Percentiles rank a stretch among this genome's conserved stretches.
Conservation (phyloP, 805 yeast species). For the Scheffersomyces lignosus region DNA sequence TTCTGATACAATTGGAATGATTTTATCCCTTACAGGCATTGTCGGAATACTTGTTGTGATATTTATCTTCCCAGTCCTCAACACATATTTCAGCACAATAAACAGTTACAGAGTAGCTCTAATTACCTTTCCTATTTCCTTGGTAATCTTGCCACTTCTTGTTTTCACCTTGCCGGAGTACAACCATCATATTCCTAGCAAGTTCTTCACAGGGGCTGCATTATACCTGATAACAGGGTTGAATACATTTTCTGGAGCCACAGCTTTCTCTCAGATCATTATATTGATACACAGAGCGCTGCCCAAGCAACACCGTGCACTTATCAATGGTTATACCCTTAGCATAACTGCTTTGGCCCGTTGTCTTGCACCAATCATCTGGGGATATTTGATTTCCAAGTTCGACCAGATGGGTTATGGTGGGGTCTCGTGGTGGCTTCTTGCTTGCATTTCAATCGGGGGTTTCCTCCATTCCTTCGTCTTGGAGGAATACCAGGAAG, state of each 20-base stretch:
- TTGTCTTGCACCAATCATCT: slow-evolving; percentile 16
- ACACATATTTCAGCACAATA: slow-evolving; percentile 16
- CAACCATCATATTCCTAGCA: slow-evolving; percentile 8
- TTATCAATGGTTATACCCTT: slow-evolving; percentile 17
- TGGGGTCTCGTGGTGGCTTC: slow-evolving; percentile 16
- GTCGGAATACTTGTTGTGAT: slow-evolving; percentile 18
- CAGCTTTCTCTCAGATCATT: slow-evolving; percentile 17
- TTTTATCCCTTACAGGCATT: slow-evolving; percentile 17
- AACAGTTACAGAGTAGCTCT: slow-evolving; percentile 17
- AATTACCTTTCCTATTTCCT: slow-evolving; percentile 17
- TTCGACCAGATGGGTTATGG: slow-evolving; percentile 12
- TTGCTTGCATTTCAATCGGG: slow-evolving; percentile 9
- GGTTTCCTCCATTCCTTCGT: background rate
- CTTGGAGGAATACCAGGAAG: background rate
- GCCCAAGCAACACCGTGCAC: slow-evolving; percentile 15
- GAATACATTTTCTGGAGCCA: slow-evolving; percentile 13
- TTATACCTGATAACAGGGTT: slow-evolving; percentile 12
- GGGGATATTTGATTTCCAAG: slow-evolving; percentile 18
- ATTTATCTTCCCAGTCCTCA: slow-evolving; percentile 16
- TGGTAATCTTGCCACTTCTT: slow-evolving; percentile 13
- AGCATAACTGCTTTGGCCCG: slow-evolving; percentile 18
- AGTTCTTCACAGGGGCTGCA: slow-evolving; percentile 6
- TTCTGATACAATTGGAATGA: slow-evolving; percentile 14
- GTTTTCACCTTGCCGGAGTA: slow-evolving; percentile 14
- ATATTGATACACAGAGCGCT: slow-evolving; percentile 18